A percentile compares a stretch with the other conserved stretches of the same genome.
These are phyloP conservation scores for Quillaja saponaria DNA, from an alignment of 306 rosid species.

Conservation along the genomic window DNA sequence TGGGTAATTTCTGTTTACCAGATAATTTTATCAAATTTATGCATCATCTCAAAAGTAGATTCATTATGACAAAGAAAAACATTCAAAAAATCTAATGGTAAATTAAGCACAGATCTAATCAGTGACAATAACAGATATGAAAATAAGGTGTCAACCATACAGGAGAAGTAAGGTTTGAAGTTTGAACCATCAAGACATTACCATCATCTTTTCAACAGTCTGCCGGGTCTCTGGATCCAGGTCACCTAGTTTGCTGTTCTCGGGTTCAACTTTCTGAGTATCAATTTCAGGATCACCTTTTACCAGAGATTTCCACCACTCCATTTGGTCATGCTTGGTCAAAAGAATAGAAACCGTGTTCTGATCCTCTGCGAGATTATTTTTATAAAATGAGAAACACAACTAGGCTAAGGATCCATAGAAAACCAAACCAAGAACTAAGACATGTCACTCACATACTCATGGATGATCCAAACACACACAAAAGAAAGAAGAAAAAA, in stretches of 20 bases:
- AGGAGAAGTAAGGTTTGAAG: neutral
- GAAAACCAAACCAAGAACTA: too few species aligned
- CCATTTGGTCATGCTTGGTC: conserved; percentile 95
- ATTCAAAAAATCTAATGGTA: too few species aligned
- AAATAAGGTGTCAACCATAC: too few species aligned
- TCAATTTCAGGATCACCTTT: conserved; percentile 91
- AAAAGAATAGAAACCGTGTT: conserved; percentile 68
- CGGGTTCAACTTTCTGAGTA: conserved; percentile 94
- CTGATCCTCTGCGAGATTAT: conserved; percentile 79
- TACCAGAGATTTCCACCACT: conserved; percentile 91
- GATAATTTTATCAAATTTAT: too few species aligned
- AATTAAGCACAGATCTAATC: neutral
- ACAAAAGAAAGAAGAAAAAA: too few species aligned
- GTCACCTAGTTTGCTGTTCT: conserved; percentile 80
- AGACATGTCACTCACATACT: too few species aligned
- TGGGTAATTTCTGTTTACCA: too few species aligned
- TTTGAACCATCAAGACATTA: conserved; percentile 23
- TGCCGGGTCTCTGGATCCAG: conserved; percentile 84
- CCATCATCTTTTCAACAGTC: conserved; percentile 98
- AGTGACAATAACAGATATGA: neutral
- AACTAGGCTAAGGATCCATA: neutral
- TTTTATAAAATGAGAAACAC: neutral
- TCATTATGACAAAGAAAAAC: too few species aligned
- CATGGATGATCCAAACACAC: too few species aligned
- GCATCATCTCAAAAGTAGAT: too few species aligned